Base-by-base conservation (phyloP, 2,329 filamentous ascomycete species). In the Rutstroemia sp. region DNA sequence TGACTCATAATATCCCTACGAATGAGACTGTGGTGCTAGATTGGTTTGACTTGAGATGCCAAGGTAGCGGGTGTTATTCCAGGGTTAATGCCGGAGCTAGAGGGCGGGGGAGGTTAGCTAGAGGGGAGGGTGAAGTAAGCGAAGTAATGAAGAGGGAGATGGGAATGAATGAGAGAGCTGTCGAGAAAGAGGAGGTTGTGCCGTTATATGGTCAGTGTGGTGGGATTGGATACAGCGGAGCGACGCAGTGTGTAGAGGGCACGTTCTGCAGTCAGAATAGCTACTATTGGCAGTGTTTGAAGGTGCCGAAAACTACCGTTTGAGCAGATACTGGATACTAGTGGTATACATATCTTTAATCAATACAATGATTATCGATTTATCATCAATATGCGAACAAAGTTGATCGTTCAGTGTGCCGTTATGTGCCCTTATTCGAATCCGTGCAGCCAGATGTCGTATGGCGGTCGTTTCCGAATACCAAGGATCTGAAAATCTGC, bases 1-100 rank as follows among this genome's bases (percentile, higher is more conserved):
- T 66, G 2, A 59, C 57, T 14, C 65, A 67, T 58, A 58, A 62
- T 50, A 64, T 66, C 23, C 58, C 57, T 17, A 64, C 60, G 2
- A 59, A 64, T 39, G 64, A 59, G 27, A 48, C 49, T 9, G 56
- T 57, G 0, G 61, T 64, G 5, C 41, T 67, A 17, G 53, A 56
- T 34, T 66, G 62, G 61, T 67, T 67, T 48, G 63, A 60, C 57
- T 54, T 61, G 53, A 61, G 48, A 12, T 61, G 58, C 57, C 46
- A 14, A 3, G 56, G 58, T 0, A 39, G 2, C 5, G 51, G 42
- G 8, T 61, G 56, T 38, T 61, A 45, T 16, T 51, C 48, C 23
- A 56, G 41, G 12, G 17, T 44, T 10, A 55, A 27, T 27, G 50
- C 50, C 4, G 25, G 4, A 12, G 8, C 23, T n/a, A 17, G 6